phyloP scores from a whole-genome alignment of 2,329 filamentous ascomycete genomes.

The Colletotrichum truncatum region DNA sequence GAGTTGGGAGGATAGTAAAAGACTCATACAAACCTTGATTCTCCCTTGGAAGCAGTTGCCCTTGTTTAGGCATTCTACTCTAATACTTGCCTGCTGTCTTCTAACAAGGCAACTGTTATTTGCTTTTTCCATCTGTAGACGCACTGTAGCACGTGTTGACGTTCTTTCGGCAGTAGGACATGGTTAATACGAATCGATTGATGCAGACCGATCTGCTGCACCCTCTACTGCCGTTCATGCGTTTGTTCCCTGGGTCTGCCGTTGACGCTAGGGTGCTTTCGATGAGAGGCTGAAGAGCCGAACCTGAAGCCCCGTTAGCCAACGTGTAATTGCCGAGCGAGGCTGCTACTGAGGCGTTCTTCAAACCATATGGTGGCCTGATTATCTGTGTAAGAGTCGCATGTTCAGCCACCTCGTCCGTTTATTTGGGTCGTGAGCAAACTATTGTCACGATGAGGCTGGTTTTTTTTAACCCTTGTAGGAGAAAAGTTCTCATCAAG shows the following conservation, averaged over 20 bases:
- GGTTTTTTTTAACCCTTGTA: not conserved
- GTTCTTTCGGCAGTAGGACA: not conserved
- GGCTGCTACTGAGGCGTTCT: not conserved
- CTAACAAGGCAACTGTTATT: not conserved
- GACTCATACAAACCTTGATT: not conserved
- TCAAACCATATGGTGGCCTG: not conserved
- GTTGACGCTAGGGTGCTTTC: not conserved
- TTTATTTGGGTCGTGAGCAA: too few relatives aligned
- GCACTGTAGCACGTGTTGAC: slow-evolving; percentile 6
- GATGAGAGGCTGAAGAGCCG: not conserved
- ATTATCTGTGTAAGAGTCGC: not conserved
- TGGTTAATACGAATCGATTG: not conserved
- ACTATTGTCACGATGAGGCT: not conserved
- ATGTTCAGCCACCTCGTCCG: not conserved
- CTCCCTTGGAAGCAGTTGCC: not conserved
- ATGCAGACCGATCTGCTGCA: not conserved
- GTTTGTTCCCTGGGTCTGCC: not conserved
- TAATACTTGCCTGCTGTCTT: too few relatives aligned
- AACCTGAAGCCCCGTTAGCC: not conserved
- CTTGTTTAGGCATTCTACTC: not conserved
- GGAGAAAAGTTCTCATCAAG: not conserved
- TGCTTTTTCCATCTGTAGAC: slow-evolving; percentile 3
- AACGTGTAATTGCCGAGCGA: not conserved
- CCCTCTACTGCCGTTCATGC: not conserved
- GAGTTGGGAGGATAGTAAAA: too few relatives aligned